Evolutionary conservation across 805 yeast genomes (phyloP).

Genomic region (Hanseniaspora hatyaiensis): DNA sequence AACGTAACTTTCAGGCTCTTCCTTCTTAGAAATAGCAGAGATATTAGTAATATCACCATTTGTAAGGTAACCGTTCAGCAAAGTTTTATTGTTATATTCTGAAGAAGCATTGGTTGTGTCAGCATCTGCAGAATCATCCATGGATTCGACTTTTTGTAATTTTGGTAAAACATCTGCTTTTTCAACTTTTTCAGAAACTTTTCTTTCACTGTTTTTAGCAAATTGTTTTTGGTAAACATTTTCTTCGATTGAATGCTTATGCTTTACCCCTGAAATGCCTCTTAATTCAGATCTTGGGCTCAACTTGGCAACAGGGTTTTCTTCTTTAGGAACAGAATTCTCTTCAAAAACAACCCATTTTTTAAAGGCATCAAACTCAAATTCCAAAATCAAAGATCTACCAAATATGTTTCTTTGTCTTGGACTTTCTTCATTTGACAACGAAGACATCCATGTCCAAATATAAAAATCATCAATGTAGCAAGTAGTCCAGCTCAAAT

Average conservation of each 20-base stretch:
- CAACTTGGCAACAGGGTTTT: slow-evolving; percentile 14
- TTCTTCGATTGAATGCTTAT: background rate
- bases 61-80: slow-evolving; percentile 12
- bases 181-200: slow-evolving; percentile 15
- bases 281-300: slow-evolving; percentile 12
- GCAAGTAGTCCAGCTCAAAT: slow-evolving; percentile 41
- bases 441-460: slow-evolving; percentile 80
- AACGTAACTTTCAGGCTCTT: background rate
- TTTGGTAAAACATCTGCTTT: slow-evolving; percentile 21
- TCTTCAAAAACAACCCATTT: slow-evolving; percentile 74
- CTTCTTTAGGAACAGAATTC: slow-evolving; percentile 34
- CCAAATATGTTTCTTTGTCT: slow-evolving; percentile 62
- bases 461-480: slow-evolving; percentile 77
- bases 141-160: slow-evolving; percentile 20
- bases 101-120: slow-evolving; percentile 2
- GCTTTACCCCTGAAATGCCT: slow-evolving; percentile 8
- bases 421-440: slow-evolving; percentile 62
- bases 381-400: slow-evolving; percentile 68
- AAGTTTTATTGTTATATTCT: slow-evolving; percentile 8
- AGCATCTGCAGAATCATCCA: background rate
- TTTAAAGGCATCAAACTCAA: slow-evolving; percentile 60
- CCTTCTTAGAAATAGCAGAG: background rate
- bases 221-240: background rate
- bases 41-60: slow-evolving; percentile 8
- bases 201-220: background rate